phyloP scores from a whole-genome alignment of 371 early-diverging fungal species.

The Rhizomucor pusillus region DNA sequence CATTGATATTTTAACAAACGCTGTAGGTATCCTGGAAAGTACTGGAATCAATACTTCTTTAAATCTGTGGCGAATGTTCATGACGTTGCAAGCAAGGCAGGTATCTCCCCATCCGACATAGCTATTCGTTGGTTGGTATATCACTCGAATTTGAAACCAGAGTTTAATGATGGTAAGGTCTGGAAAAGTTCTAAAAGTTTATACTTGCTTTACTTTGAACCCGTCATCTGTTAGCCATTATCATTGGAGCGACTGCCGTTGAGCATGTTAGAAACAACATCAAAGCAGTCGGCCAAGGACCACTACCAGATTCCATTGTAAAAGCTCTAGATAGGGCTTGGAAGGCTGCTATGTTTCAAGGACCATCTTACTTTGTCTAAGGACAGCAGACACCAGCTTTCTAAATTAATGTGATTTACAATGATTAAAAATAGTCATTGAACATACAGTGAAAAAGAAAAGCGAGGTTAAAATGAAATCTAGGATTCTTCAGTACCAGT shows the following conservation, averaged over 20 bases:
- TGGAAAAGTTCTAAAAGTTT: background rate
- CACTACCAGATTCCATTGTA: slow-evolving; percentile 51
- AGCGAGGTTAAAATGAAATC: too few relatives aligned
- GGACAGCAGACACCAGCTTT: too few relatives aligned
- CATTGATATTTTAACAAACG: too few relatives aligned
- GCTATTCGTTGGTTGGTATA: slow-evolving; percentile 64
- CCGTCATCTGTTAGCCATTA: slow-evolving; percentile 47
- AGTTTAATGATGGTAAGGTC: slow-evolving; percentile 46
- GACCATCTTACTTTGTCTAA: slow-evolving; percentile 47
- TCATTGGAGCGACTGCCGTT: slow-evolving; percentile 60
- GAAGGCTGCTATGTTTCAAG: slow-evolving; percentile 34
- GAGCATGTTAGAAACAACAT: slow-evolving; percentile 49
- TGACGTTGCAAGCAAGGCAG: slow-evolving; percentile 29
- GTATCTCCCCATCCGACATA: slow-evolving; percentile 39
- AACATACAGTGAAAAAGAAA: too few relatives aligned
- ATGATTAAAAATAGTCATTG: too few relatives aligned
- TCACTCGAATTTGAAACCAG: slow-evolving; percentile 52
- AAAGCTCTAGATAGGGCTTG: slow-evolving; percentile 56
- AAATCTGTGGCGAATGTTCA: slow-evolving; percentile 45
- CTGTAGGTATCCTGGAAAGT: slow-evolving; percentile 57
- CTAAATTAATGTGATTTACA: too few relatives aligned
- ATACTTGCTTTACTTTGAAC: too few relatives aligned
- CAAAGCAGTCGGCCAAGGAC: slow-evolving; percentile 46
- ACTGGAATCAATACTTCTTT: slow-evolving; percentile 61
- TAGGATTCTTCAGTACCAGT: too few relatives aligned